These are phyloP conservation scores for Vitis rotundifolia DNA, from an alignment of 164 flowering plant genomes.

Conservation along the genomic window DNA sequence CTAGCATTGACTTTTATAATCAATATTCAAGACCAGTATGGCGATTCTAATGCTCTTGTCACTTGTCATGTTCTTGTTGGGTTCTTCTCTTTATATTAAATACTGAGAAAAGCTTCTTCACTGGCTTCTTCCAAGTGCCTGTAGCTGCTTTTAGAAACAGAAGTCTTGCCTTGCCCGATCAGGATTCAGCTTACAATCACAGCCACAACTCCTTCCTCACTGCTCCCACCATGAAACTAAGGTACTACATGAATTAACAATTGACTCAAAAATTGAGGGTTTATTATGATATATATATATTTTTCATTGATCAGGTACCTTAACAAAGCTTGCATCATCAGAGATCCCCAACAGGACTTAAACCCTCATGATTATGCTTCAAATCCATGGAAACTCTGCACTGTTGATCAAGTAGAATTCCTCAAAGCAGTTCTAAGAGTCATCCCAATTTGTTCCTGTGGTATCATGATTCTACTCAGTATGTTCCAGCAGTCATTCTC, in stretches of 20 bases:
- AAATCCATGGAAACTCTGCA: constrained; percentile 48
- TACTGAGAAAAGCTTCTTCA: constrained; percentile 40
- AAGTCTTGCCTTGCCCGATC: constrained; percentile 28
- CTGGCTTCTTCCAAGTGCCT: constrained; percentile 38
- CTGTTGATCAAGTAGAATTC: constrained; percentile 46
- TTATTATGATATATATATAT: not conserved
- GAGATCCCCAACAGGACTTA: constrained; percentile 26
- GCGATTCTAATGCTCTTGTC: constrained; percentile 39
- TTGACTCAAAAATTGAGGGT: too few species aligned
- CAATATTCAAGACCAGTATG: constrained; percentile 37
- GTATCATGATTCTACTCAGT: constrained; percentile 30
- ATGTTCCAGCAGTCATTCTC: constrained; percentile 18
- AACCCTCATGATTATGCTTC: constrained; percentile 33
- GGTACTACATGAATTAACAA: constrained; percentile 27
- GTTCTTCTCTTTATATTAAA: constrained; percentile 42
- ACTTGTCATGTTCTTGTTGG: constrained; percentile 39
- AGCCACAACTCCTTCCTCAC: constrained; percentile 27
- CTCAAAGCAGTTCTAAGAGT: constrained; percentile 44
- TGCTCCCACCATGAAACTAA: constrained; percentile 39
- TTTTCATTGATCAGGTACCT: constrained; percentile 25
- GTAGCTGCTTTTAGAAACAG: constrained; percentile 39
- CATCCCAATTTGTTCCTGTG: constrained; percentile 52
- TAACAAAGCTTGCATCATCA: constrained; percentile 36
- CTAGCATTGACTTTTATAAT: constrained; percentile 41
- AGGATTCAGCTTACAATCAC: constrained; percentile 22